These are phyloP conservation scores for Alternaria solani DNA, from an alignment of 2,329 filamentous ascomycete genomes.

Conservation along the genomic window DNA sequence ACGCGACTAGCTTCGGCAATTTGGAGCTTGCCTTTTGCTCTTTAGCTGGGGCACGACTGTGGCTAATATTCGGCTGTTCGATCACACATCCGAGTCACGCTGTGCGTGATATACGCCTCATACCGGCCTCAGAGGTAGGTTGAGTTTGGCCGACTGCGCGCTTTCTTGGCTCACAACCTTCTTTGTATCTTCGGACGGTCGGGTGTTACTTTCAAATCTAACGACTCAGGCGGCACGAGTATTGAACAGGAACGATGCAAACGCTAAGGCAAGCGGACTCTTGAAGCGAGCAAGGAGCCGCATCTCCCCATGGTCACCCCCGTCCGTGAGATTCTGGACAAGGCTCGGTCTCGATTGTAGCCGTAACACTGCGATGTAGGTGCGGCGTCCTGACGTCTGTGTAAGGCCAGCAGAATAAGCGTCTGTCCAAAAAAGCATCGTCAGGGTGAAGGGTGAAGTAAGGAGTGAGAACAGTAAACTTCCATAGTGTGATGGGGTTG, in stretches of 20 bases:
- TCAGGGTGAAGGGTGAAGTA: neutral
- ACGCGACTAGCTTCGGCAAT: neutral
- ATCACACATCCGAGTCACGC: slow-evolving; percentile 1
- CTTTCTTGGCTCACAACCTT: neutral
- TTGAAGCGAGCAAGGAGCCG: neutral
- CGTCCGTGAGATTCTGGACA: neutral
- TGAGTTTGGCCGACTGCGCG: neutral
- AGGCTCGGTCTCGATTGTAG: neutral
- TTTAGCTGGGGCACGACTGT: neutral
- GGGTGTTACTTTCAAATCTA: neutral
- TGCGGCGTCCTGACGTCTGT: neutral
- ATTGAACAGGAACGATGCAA: slow-evolving; percentile 1
- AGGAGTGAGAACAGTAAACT: neutral
- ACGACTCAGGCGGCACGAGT: neutral
- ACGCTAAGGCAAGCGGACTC: neutral
- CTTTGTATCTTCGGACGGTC: neutral
- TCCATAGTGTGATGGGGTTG: neutral
- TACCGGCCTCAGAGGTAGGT: neutral
- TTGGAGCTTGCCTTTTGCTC: neutral
- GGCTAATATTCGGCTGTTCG: neutral
- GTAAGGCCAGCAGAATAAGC: neutral
- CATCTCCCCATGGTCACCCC: neutral
- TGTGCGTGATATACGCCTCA: neutral
- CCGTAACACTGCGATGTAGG: neutral
- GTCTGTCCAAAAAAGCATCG: neutral